These are phyloP conservation scores for Neofusicoccum sp. DNA, from an alignment of 2,329 filamentous ascomycete genomes.

Conservation along the genomic window DNA sequence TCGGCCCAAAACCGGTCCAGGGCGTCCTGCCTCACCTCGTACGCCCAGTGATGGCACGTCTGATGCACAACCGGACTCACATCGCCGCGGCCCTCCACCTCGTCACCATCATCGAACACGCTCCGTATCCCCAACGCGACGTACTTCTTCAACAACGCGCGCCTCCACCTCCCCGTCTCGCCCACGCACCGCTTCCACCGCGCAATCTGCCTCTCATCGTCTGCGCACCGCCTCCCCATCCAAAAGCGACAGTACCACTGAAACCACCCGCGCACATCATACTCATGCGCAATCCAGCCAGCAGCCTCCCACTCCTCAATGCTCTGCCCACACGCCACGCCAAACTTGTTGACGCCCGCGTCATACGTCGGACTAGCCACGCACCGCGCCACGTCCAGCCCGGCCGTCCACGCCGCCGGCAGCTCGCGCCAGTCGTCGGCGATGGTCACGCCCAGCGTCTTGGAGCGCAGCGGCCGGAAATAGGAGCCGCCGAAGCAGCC, in stretches of 20 bases:
- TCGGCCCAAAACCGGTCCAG: slow-evolving; percentile 52
- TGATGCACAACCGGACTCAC: slow-evolving; percentile 61
- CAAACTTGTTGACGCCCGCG: slow-evolving; percentile 56
- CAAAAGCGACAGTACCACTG: slow-evolving; percentile 61
- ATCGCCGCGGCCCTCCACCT: slow-evolving; percentile 43
- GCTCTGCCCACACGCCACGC: slow-evolving; percentile 55
- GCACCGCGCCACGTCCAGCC: slow-evolving; percentile 43
- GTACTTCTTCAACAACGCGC: slow-evolving; percentile 57
- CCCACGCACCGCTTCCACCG: slow-evolving; percentile 59
- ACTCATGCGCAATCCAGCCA: slow-evolving; percentile 58
- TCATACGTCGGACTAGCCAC: slow-evolving; percentile 49
- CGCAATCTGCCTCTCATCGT: slow-evolving; percentile 56
- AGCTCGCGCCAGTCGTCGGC: slow-evolving; percentile 53
- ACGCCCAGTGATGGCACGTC: slow-evolving; percentile 61
- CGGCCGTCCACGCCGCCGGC: slow-evolving; percentile 47
- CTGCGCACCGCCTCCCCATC: slow-evolving; percentile 52
- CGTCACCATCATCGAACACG: slow-evolving; percentile 50
- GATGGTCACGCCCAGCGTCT: slow-evolving; percentile 46
- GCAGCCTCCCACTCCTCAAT: slow-evolving; percentile 60
- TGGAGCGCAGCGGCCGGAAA: slow-evolving; percentile 52
- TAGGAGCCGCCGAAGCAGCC: slow-evolving; percentile 58
- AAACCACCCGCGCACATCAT: slow-evolving; percentile 59
- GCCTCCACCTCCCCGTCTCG: slow-evolving; percentile 53
- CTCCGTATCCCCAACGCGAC: slow-evolving; percentile 49
- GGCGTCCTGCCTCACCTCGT: slow-evolving; percentile 53